A percentile compares a stretch with the other conserved stretches of the same genome.
Conservation (phyloP, 768 basidiomycete genomes). For the Amanita phalloides region DNA sequence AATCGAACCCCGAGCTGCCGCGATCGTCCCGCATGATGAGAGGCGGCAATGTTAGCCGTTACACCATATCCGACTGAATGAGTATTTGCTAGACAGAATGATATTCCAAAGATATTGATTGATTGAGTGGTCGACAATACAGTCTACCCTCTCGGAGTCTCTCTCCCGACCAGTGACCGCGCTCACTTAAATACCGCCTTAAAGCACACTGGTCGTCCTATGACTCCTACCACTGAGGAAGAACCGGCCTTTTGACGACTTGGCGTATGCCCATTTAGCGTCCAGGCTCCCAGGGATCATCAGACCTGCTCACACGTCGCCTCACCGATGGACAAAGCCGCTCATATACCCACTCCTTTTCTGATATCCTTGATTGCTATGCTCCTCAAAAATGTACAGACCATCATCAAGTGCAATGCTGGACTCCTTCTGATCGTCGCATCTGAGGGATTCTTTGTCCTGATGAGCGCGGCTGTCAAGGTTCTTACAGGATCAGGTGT, state of each 20-base stretch:
- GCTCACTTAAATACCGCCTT: no score
- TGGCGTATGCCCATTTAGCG: no score
- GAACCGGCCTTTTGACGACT: no score
- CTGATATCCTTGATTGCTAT: neutral
- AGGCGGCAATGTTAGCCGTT: constrained; percentile 53
- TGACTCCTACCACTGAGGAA: no score
- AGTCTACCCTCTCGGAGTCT: no score
- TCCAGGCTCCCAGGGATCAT: no score
- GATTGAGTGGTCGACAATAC: no score
- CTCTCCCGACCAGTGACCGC: no score
- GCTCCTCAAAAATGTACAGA: neutral
- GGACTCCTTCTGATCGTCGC: neutral
- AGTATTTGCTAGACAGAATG: neutral
- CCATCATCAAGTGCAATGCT: neutral
- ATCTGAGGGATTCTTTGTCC: neutral
- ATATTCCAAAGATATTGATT: no score
- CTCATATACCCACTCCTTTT: neutral
- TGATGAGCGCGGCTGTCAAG: constrained; percentile 1
- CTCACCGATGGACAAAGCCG: no score
- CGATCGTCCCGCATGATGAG: constrained; percentile 21
- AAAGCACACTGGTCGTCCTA: no score
- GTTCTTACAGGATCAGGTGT: neutral
- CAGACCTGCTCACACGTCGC: no score
- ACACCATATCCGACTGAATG: constrained; percentile 34
- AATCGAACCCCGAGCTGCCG: constrained; percentile 51